phyloP scores from a whole-genome alignment of 2,329 filamentous ascomycete species.

The Fusarium sororula region DNA sequence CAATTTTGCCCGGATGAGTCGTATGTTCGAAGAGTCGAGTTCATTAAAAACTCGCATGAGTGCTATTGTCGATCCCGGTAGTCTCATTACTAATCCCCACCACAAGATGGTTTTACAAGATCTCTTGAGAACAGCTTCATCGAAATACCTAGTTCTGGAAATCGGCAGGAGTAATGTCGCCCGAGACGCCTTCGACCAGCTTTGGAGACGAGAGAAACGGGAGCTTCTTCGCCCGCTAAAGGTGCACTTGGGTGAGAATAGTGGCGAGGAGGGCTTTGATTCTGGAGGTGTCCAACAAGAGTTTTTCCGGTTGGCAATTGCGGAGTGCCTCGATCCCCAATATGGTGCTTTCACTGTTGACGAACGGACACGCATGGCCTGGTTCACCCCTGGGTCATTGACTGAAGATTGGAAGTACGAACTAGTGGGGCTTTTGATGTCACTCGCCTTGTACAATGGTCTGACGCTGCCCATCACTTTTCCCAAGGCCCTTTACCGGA shows the following conservation, averaged over 20 bases:
- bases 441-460: slow-evolving; percentile 91
- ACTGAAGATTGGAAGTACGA: slow-evolving; percentile 92
- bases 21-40: slow-evolving; percentile 75
- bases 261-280: slow-evolving; percentile 89
- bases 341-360: slow-evolving; percentile 87
- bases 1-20: slow-evolving; percentile 88
- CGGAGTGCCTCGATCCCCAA: slow-evolving; percentile 79
- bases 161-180: slow-evolving; percentile 75
- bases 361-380: slow-evolving; percentile 78
- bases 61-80: slow-evolving; percentile 63
- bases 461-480: slow-evolving; percentile 91
- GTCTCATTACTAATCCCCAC: slow-evolving; percentile 63
- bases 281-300: slow-evolving; percentile 96
- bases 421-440: slow-evolving; percentile 86
- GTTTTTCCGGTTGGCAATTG: slow-evolving; percentile 87
- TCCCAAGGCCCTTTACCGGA: slow-evolving; percentile 83
- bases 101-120: slow-evolving; percentile 71
- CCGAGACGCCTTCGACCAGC: slow-evolving; percentile 81
- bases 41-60: slow-evolving; percentile 65
- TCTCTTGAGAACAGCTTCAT: slow-evolving; percentile 71
- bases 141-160: slow-evolving; percentile 75
- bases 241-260: slow-evolving; percentile 83
- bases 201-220: slow-evolving; percentile 85
- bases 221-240: slow-evolving; percentile 89
- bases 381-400: slow-evolving; percentile 85